Evolutionary conservation across 306 rosid genomes (phyloP).

Genomic region (Gastrolobium villosum): DNA sequence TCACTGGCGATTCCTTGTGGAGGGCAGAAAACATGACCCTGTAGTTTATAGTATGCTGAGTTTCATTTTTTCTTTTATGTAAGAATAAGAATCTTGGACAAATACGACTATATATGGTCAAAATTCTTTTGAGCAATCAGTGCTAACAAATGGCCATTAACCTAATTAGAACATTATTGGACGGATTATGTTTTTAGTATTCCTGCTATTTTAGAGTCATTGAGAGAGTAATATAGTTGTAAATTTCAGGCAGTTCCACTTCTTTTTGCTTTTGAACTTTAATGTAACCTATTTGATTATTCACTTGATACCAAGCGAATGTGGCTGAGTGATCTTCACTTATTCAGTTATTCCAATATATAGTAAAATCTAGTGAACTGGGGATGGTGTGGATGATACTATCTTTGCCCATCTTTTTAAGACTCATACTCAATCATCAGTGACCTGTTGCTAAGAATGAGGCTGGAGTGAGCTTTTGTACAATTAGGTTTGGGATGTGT

Average conservation of each 20-base stretch:
- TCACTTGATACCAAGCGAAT: background rate
- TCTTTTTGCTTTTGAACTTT: slow-evolving; percentile 1
- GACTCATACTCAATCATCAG: background rate
- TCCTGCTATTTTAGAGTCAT: background rate
- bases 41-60: background rate
- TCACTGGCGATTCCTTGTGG: background rate
- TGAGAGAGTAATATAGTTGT: slow-evolving; percentile 9
- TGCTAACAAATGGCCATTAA: background rate
- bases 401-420: background rate
- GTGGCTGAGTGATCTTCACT: background rate
- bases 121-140: background rate
- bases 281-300: background rate
- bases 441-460: slow-evolving; percentile 8
- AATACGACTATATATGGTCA: slow-evolving; percentile 17
- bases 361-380: background rate
- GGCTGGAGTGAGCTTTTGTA: slow-evolving; percentile 16
- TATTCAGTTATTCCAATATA: background rate
- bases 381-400: background rate
- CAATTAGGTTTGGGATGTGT: background rate
- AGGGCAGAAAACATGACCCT: slow-evolving; percentile 15
- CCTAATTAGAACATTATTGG: too few species aligned
- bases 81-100: slow-evolving; percentile 1
- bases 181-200: background rate
- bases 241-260: slow-evolving; percentile 9
- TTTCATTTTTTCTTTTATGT: slow-evolving; percentile 13